Conservation (phyloP, 257 asterid genomes). For the Lithospermum erythrorhizon region DNA sequence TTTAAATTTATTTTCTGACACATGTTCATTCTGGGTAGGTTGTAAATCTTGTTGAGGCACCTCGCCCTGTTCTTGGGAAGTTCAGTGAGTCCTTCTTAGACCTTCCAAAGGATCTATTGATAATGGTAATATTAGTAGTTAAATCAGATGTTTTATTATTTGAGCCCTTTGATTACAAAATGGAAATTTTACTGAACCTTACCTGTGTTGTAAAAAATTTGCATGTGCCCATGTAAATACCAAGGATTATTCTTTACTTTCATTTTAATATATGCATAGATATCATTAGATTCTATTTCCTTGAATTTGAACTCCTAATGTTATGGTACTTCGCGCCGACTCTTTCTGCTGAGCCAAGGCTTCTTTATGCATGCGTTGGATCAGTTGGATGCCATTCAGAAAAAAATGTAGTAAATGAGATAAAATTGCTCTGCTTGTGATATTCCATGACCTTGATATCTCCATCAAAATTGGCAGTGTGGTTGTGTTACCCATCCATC, state of each 20-base stretch:
- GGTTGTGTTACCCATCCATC: background rate
- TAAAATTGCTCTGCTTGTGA: too few relatives aligned
- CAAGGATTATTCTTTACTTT: background rate
- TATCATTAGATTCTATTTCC: background rate
- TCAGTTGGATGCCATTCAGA: too few relatives aligned
- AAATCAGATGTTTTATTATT: background rate
- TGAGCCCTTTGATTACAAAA: background rate
- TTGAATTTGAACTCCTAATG: background rate
- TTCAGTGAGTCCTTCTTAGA: conserved; percentile 69
- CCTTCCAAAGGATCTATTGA: conserved; percentile 84
- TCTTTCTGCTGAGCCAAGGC: background rate
- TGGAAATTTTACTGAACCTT: background rate
- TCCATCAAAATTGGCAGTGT: background rate
- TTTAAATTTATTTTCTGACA: conserved; percentile 10
- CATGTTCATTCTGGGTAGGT: conserved; percentile 40
- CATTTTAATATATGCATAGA: background rate
- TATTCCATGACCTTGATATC: background rate
- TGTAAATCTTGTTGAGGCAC: conserved; percentile 94
- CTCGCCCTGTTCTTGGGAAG: conserved; percentile 71
- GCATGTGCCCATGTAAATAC: too few relatives aligned
- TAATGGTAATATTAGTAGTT: conserved; percentile 40
- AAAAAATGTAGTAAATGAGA: too few relatives aligned
- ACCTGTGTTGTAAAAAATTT: too few relatives aligned
- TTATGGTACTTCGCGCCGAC: background rate
- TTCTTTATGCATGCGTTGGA: too few relatives aligned